These are phyloP conservation scores for Cyclostephanos tholiformis DNA, from an alignment of 108 stramenopile species.

Conservation along the genomic window DNA sequence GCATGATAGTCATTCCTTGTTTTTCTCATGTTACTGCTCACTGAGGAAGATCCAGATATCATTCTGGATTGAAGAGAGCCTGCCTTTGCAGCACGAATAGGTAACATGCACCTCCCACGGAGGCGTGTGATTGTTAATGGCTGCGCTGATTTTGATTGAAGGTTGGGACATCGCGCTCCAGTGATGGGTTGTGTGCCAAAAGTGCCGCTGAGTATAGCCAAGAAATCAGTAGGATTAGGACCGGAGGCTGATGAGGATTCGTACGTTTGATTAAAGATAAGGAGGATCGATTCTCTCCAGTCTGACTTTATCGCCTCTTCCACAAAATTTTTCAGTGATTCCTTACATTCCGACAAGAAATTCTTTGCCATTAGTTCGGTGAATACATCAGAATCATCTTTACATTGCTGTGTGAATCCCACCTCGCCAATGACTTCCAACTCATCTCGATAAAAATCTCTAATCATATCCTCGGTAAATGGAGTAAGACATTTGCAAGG, in stretches of 20 bases:
- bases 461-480: slow-evolving; percentile 35
- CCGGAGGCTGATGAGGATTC: neutral
- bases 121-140: slow-evolving; percentile 39
- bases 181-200: neutral
- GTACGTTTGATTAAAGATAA: slow-evolving; percentile 26
- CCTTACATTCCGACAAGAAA: slow-evolving; percentile 27
- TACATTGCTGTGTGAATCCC: neutral
- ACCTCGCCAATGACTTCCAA: neutral
- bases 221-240: neutral
- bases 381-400: slow-evolving; percentile 5
- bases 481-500: slow-evolving; percentile 71
- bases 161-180: slow-evolving; percentile 9
- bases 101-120: slow-evolving; percentile 29
- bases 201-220: slow-evolving; percentile 1
- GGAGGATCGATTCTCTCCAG: slow-evolving; percentile 40
- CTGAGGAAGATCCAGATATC: slow-evolving; percentile 31
- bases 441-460: slow-evolving; percentile 35
- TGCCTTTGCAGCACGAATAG: slow-evolving; percentile 60
- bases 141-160: slow-evolving; percentile 34
- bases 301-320: slow-evolving; percentile 34
- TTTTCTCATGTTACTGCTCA: slow-evolving; percentile 40
- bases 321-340: slow-evolving; percentile 27
- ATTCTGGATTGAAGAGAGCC: slow-evolving; percentile 50
- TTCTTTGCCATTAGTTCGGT: slow-evolving; percentile 18
- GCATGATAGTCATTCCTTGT: slow-evolving; percentile 39